Conservation (phyloP, 495 filamentous ascomycete genomes). For the Xanthoparmelia taractica region DNA sequence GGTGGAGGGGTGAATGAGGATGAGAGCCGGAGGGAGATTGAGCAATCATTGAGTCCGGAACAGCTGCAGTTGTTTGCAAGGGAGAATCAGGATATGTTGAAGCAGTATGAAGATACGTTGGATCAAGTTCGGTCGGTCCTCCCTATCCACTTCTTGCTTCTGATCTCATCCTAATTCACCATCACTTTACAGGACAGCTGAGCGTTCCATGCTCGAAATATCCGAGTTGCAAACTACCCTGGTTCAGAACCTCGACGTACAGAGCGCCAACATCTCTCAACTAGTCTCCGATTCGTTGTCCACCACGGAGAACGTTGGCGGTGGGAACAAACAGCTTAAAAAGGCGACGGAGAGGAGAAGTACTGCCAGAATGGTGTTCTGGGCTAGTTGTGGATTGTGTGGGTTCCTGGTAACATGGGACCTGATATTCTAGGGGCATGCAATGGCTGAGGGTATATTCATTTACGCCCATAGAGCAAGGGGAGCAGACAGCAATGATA, state of each 20-base stretch:
- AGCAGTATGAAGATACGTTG: slow-evolving; percentile 82
- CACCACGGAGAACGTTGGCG: slow-evolving; percentile 77
- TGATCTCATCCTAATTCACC: neutral
- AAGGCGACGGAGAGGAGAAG: slow-evolving; percentile 71
- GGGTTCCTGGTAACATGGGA: slow-evolving; percentile 86
- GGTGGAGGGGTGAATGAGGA: slow-evolving; percentile 12
- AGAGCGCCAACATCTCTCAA: slow-evolving; percentile 80
- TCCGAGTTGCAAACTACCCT: slow-evolving; percentile 85
- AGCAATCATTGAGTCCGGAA: slow-evolving; percentile 63
- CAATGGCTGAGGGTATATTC: neutral
- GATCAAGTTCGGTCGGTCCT: slow-evolving; percentile 78
- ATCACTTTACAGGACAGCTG: slow-evolving; percentile 58
- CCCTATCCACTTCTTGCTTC: neutral
- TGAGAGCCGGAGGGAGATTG: slow-evolving; percentile 39
- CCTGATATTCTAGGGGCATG: slow-evolving; percentile 58
- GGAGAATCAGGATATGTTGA: slow-evolving; percentile 87
- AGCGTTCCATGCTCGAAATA: slow-evolving; percentile 87
- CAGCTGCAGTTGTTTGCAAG: slow-evolving; percentile 88
- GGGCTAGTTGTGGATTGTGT: slow-evolving; percentile 73
- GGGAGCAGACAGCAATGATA: slow-evolving; percentile 2
- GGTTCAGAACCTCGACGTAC: slow-evolving; percentile 71
- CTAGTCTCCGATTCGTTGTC: slow-evolving; percentile 75
- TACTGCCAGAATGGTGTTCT: slow-evolving; percentile 84
- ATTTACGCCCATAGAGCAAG: neutral
- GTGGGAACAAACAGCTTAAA: slow-evolving; percentile 87